Conservation (phyloP, 768 basidiomycete species). For the Ramaria sp. region DNA sequence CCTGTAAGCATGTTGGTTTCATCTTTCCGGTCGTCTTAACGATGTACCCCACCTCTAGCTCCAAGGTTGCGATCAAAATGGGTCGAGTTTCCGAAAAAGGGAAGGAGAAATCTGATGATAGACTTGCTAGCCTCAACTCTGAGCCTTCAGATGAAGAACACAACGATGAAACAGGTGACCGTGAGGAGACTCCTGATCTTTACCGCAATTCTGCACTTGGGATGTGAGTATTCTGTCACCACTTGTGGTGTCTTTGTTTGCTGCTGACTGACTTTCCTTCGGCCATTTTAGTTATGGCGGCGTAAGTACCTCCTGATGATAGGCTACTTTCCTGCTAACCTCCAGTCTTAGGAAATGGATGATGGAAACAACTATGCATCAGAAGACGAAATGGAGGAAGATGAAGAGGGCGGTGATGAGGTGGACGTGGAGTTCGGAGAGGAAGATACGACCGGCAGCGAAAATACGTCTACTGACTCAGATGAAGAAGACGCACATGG, state of each 20-base stretch:
- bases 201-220: conserved; percentile 96
- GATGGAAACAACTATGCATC: conserved; percentile 41
- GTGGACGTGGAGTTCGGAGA: conserved; percentile 85
- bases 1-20: conserved; percentile 44
- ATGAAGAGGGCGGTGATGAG: conserved; percentile 67
- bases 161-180: conserved; percentile 40
- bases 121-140: conserved; percentile 37
- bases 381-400: conserved; percentile 74
- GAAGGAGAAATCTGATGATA: conserved; percentile 45
- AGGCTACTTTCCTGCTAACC: conserved; percentile 3
- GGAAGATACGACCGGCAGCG: conserved; percentile 54
- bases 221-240: conserved; percentile 43
- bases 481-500: conserved; percentile 48
- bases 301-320: conserved; percentile 36
- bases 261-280: not conserved
- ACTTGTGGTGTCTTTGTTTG: not conserved
- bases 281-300: conserved; percentile 49
- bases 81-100: conserved; percentile 62
- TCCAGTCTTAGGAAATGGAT: conserved; percentile 64
- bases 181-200: conserved; percentile 83
- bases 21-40: not conserved
- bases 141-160: conserved; percentile 49
- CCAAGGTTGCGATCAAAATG: conserved; percentile 98
- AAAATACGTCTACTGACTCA: conserved; percentile 59
- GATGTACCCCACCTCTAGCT: conserved; percentile 32